These are phyloP conservation scores for Chaetomium cochliodes DNA, from an alignment of 495 filamentous ascomycete species.

Conservation along the genomic window DNA sequence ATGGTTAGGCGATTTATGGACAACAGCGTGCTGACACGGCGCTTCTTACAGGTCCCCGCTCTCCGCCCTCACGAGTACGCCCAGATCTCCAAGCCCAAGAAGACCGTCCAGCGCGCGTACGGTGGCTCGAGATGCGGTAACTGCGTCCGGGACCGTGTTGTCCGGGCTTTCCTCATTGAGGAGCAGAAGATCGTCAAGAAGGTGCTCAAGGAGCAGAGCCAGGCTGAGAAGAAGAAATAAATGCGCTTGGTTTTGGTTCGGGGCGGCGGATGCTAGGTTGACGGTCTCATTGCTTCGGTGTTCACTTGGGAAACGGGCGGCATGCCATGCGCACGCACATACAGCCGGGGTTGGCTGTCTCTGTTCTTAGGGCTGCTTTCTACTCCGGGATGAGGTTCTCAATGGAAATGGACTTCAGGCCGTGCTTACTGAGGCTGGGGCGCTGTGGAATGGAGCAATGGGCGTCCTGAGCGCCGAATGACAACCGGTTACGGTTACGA, in stretches of 20 bases:
- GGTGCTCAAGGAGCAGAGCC: conserved; percentile 82
- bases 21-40: conserved; percentile 14
- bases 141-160: conserved; percentile 96
- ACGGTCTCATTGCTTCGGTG: conserved; percentile 53
- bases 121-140: conserved; percentile 97
- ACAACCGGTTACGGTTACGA: conserved; percentile 18
- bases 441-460: conserved; percentile 15
- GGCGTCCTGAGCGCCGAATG: conserved; percentile 23
- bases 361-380: conserved; percentile 52
- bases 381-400: conserved; percentile 42
- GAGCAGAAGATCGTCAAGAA: conserved; percentile 99
- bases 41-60: conserved; percentile 72
- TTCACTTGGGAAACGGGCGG: conserved; percentile 51
- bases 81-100: conserved; percentile 93
- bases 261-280: conserved; percentile 34
- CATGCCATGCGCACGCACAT: conserved; percentile 45
- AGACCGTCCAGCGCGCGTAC: conserved; percentile 97
- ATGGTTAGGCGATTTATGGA: neutral
- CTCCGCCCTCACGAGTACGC: conserved; percentile 97
- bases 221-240: conserved; percentile 77
- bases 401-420: conserved; percentile 42
- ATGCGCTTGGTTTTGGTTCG: conserved; percentile 29
- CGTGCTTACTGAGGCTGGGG: conserved; percentile 25
- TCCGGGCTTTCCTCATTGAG: conserved; percentile 97
- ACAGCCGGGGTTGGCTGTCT: conserved; percentile 43